Percentiles rank a stretch among this genome's conserved stretches.
These are phyloP conservation scores for Fusarium nurragi DNA, from an alignment of 2,329 filamentous ascomycete genomes.

Conservation along the genomic window DNA sequence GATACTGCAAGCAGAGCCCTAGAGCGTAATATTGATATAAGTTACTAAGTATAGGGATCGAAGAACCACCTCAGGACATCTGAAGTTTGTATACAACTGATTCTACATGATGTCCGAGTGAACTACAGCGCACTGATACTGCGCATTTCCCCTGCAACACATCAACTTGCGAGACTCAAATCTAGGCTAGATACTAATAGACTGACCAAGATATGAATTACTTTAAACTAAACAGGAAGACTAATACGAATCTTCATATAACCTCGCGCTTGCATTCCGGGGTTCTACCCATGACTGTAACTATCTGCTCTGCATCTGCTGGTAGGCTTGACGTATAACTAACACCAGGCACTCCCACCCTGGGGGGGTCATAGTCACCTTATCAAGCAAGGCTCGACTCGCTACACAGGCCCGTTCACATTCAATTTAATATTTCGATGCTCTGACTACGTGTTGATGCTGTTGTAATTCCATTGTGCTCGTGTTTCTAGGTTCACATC, in stretches of 20 bases:
- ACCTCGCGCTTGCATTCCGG: background rate
- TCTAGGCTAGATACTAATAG: background rate
- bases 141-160: background rate
- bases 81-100: too few species aligned
- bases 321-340: background rate
- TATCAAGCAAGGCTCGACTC: background rate
- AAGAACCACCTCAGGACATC: too few species aligned
- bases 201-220: background rate
- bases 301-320: background rate
- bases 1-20: background rate
- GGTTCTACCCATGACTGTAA: background rate
- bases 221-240: too few species aligned
- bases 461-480: background rate
- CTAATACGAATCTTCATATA: background rate
- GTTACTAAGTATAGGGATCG: too few species aligned
- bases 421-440: background rate
- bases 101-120: too few species aligned
- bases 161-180: background rate
- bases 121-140: background rate
- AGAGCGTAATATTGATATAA: background rate
- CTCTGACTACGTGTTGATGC: background rate
- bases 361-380: background rate
- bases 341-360: background rate
- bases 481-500: conserved; percentile 1
- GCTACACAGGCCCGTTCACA: background rate